Evolutionary conservation across 2,329 filamentous ascomycete genomes (phyloP), one percentile per base, ranked within the genome.

Genomic region (Sporothrix pseudoabietina): DNA sequence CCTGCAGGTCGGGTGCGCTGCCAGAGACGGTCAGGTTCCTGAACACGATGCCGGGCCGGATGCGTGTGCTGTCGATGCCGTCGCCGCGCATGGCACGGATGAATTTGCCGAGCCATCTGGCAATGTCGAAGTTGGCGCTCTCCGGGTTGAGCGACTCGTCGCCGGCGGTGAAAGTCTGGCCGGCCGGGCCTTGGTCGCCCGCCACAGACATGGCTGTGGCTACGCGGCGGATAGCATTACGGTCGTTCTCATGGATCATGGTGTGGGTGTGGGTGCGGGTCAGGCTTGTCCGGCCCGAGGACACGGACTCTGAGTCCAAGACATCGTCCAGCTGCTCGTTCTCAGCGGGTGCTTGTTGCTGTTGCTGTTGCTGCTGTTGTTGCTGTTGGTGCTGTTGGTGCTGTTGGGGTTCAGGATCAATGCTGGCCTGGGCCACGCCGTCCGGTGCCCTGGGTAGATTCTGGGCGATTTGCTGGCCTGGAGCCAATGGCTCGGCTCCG

Each of bases 11-110:
- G 49, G 86, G 87, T 41, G 90, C 90, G 76, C 86, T 92, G 55
- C 91, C 90, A 77, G 90, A 88, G 4, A 92, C 89, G 73, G 87
- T 91, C 72, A 93, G 82, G 77, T 92, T 87, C 79, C 87, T 86
- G 82, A 90, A 93, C 59, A 87, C 85, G 66, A 93, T 84, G 65
- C 91, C 91, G 0, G 88, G 86, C n/a, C 87, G 87, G 76, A 89
- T 86, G 79, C 88, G 89, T 19, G 82, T 80, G 75, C 82, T 81
- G 73, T 83, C 84, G 76, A 84, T 83, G 69, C 87, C 89, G 72
- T 87, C 85, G 74, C 81, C 84, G 49, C 84, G 84, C 66, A 85
- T 82, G 72, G 87, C 80, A 73, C 84, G 83, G 44, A 89, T 85
- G 16, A 91, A 80, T 47, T 87, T 82, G 81, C 87, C 88, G 71